Percentiles rank a stretch among this genome's conserved stretches.
phyloP scores from a whole-genome alignment of 192 early-diverging fungal species.

The Coemansia sp. region DNA sequence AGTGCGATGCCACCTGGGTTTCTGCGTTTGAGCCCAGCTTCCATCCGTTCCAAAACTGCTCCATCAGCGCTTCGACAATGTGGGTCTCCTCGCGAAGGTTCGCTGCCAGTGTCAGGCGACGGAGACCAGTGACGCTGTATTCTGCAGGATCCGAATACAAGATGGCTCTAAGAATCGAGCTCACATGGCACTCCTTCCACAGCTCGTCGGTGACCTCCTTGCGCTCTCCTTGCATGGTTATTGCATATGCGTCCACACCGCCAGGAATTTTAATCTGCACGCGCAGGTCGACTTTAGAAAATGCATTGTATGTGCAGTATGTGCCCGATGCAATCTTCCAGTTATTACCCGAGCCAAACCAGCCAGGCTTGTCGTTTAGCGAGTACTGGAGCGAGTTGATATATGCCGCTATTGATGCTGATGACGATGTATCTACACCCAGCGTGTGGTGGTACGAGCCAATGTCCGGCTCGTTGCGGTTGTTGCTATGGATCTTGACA shows the following conservation, averaged over 20 bases:
- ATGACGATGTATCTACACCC: conserved; percentile 84
- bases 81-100: conserved; percentile 67
- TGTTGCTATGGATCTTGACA: conserved; percentile 77
- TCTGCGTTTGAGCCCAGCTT: conserved; percentile 90
- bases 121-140: conserved; percentile 81
- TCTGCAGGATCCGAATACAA: conserved; percentile 86
- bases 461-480: conserved; percentile 54
- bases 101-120: conserved; percentile 86
- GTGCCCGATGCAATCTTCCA: conserved; percentile 70
- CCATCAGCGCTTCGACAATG: conserved; percentile 80
- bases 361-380: conserved; percentile 40
- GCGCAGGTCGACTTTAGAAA: conserved; percentile 93
- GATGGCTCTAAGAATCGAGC: conserved; percentile 84
- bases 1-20: conserved; percentile 89
- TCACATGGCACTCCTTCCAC: conserved; percentile 91
- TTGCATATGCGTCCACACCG: conserved; percentile 89
- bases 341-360: conserved; percentile 49
- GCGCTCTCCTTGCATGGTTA: conserved; percentile 87
- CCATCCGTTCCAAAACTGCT: conserved; percentile 91
- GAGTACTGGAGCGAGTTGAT: conserved; percentile 91
- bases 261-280: conserved; percentile 99
- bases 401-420: conserved; percentile 96
- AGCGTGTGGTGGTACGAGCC: conserved; percentile 79
- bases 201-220: conserved; percentile 70
- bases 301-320: conserved; percentile 96